phyloP scores from a whole-genome alignment of 2,329 filamentous ascomycete genomes.

The Penicillium janthinellum region DNA sequence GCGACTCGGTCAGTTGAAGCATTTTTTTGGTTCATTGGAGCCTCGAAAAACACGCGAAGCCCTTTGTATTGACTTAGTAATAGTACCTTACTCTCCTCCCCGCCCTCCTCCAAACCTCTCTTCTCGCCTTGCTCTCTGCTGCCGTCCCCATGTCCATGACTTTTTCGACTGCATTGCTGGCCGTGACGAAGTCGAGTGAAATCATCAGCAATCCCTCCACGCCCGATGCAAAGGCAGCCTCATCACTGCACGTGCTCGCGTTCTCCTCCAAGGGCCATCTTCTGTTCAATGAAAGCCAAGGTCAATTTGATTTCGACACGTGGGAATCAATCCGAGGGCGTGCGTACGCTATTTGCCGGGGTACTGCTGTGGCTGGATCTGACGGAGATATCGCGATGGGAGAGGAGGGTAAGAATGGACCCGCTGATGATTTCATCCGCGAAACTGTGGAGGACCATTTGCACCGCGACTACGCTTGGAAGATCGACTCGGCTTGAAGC shows the following conservation, averaged over 20 bases:
- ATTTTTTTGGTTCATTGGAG: too few relatives aligned
- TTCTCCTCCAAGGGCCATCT: constrained; percentile 75
- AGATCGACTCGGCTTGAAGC: constrained; percentile 39
- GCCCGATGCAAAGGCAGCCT: constrained; percentile 62
- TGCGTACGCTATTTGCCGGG: constrained; percentile 67
- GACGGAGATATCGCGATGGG: constrained; percentile 49
- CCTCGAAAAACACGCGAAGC: neutral
- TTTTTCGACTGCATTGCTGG: constrained; percentile 66
- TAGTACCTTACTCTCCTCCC: constrained; percentile 80
- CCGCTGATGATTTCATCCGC: constrained; percentile 63
- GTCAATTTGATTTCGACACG: constrained; percentile 70
- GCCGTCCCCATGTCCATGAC: constrained; percentile 77
- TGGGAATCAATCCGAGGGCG: constrained; percentile 72
- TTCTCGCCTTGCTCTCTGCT: constrained; percentile 78
- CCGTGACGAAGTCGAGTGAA: constrained; percentile 51
- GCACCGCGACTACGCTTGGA: constrained; percentile 42
- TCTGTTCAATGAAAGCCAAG: constrained; percentile 79
- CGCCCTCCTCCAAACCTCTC: constrained; percentile 75
- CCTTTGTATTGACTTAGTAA: constrained; percentile 17
- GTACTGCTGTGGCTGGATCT: constrained; percentile 38
- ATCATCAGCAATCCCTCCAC: constrained; percentile 64
- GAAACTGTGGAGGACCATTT: constrained; percentile 63
- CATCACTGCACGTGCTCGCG: constrained; percentile 78
- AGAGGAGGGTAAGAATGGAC: constrained; percentile 43
- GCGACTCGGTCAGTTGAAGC: constrained; percentile 39